These are phyloP conservation scores for Eucalyptus cladocalyx DNA, from an alignment of 345 rosid genomes.

Conservation along the genomic window DNA sequence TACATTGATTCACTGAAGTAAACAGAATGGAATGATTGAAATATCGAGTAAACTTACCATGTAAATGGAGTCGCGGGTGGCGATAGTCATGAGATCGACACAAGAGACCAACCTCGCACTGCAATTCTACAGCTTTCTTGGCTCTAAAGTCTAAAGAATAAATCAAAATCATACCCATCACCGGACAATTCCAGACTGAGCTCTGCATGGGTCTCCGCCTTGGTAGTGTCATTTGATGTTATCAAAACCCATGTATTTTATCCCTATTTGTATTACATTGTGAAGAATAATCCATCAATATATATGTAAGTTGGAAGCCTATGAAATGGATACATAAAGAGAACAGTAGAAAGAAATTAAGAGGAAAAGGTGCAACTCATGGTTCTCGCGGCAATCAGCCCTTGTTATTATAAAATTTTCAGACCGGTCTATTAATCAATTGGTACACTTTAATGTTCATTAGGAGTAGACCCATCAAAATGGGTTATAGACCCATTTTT, in stretches of 20 bases:
- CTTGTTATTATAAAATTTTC: neutral
- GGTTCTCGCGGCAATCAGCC: neutral
- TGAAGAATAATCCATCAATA: neutral
- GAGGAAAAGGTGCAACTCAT: neutral
- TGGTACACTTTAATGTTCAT: neutral
- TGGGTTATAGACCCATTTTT: neutral
- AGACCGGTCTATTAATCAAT: neutral
- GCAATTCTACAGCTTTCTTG: neutral
- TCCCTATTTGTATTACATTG: neutral
- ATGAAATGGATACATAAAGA: neutral
- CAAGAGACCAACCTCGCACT: neutral
- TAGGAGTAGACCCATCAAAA: neutral
- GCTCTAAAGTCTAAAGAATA: neutral
- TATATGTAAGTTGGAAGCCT: neutral
- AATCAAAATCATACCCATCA: neutral
- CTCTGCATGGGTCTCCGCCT: neutral
- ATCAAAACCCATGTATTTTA: neutral
- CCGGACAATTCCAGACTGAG: neutral
- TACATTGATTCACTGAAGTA: neutral
- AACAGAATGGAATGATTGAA: neutral
- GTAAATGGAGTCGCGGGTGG: neutral
- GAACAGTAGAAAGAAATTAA: neutral
- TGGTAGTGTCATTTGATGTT: neutral
- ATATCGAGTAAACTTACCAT: neutral
- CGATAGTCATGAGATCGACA: neutral